phyloP scores from a whole-genome alignment of 345 rosid species.

The Linum lewisii region DNA sequence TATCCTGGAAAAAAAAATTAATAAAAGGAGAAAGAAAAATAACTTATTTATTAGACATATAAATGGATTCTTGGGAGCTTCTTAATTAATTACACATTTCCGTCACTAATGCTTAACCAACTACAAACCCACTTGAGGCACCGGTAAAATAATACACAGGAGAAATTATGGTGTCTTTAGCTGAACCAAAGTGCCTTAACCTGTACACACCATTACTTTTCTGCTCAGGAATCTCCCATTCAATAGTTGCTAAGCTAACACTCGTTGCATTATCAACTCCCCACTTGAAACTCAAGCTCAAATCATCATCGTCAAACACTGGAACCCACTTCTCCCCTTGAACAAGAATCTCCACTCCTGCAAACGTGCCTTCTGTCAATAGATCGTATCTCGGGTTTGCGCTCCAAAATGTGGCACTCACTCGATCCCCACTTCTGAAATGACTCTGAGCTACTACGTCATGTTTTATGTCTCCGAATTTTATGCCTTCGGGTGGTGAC shows the following conservation, averaged over 20 bases:
- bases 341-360: constrained; percentile 48
- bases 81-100: neutral
- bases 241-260: constrained; percentile 32
- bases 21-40: too few species aligned
- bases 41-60: too few species aligned
- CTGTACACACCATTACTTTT: constrained; percentile 33
- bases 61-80: neutral
- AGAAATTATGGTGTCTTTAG: constrained; percentile 23
- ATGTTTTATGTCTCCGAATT: constrained; percentile 40
- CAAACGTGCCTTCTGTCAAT: constrained; percentile 47
- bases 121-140: constrained; percentile 37
- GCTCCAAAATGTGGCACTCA: constrained; percentile 42
- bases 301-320: constrained; percentile 48
- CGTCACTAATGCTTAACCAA: neutral
- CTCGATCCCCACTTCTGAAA: constrained; percentile 31
- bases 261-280: constrained; percentile 16
- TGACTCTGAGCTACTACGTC: constrained; percentile 30
- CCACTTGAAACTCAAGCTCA: constrained; percentile 42
- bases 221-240: constrained; percentile 38
- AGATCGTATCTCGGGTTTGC: constrained; percentile 49
- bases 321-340: constrained; percentile 32
- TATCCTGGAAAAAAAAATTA: too few species aligned
- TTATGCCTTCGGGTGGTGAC: constrained; percentile 29
- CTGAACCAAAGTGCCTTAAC: constrained; percentile 45
- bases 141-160: constrained; percentile 36